phyloP scores from a whole-genome alignment of 2,329 filamentous ascomycete genomes.

The Dryadomyces quercus-mongolicae region DNA sequence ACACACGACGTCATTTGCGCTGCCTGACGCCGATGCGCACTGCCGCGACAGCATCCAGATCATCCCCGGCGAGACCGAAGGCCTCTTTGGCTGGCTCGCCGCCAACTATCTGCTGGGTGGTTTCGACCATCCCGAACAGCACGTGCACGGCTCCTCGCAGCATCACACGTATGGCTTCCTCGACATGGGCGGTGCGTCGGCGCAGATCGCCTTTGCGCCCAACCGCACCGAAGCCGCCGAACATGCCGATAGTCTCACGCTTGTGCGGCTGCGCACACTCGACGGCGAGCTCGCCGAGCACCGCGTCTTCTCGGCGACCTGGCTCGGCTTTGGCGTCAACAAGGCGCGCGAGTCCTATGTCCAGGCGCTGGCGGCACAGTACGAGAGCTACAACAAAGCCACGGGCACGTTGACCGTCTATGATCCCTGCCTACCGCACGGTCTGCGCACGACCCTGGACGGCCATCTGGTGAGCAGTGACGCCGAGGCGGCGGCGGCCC shows the following conservation, averaged over 20 bases:
- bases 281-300: conserved; percentile 71
- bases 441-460: conserved; percentile 60
- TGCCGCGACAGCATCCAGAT: conserved; percentile 85
- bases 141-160: conserved; percentile 46
- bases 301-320: conserved; percentile 87
- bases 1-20: conserved; percentile 62
- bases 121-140: conserved; percentile 64
- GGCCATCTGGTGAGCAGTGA: conserved; percentile 27
- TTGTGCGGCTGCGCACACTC: conserved; percentile 73
- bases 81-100: conserved; percentile 93
- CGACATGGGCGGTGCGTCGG: conserved; percentile 96
- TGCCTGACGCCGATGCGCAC: conserved; percentile 49
- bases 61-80: conserved; percentile 90
- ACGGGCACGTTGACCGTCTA: conserved; percentile 54
- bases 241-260: conserved; percentile 78
- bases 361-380: conserved; percentile 58
- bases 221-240: conserved; percentile 83
- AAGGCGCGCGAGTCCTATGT: conserved; percentile 80
- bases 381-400: conserved; percentile 23
- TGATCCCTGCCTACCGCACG: conserved; percentile 81
- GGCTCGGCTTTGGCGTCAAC: conserved; percentile 95
- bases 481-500: conserved; percentile 10
- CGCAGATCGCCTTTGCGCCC: conserved; percentile 94
- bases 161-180: conserved; percentile 96
- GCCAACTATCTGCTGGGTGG: conserved; percentile 90